Conservation (phyloP, 768 basidiomycete genomes). For the Rhizopogon rudus region DNA sequence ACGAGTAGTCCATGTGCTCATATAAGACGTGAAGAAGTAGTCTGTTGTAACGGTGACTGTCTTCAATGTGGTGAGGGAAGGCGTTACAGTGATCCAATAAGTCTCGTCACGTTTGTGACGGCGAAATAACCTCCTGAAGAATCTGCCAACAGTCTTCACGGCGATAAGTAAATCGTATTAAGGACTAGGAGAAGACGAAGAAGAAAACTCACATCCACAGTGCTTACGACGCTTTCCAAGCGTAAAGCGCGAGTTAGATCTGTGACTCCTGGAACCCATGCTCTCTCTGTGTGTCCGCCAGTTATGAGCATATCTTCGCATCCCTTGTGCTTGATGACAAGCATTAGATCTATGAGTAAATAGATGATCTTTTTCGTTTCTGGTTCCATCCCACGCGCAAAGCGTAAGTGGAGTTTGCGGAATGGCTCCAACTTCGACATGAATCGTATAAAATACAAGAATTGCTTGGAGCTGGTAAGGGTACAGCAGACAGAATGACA, state of each 20-base stretch:
- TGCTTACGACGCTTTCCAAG: background rate
- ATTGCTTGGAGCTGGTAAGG: background rate
- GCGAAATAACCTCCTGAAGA: background rate
- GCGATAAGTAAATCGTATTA: background rate
- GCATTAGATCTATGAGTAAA: background rate
- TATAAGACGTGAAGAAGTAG: background rate
- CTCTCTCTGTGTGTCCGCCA: background rate
- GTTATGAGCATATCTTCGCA: constrained; percentile 1
- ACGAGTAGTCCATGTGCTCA: background rate
- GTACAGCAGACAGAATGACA: background rate
- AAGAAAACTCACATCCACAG: background rate
- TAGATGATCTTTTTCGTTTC: background rate
- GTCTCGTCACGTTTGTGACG: background rate
- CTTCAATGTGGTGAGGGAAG: background rate
- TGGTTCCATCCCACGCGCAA: background rate
- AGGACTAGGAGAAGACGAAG: too few species aligned
- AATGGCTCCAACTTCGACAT: background rate
- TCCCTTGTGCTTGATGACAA: background rate
- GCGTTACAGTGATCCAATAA: background rate
- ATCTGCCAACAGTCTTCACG: background rate
- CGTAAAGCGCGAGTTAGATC: background rate
- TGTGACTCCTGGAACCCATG: background rate
- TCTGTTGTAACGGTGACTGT: background rate
- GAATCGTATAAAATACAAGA: background rate
- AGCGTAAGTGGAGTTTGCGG: background rate